Evolutionary conservation across 805 yeast genomes (phyloP), one percentile per base, ranked within the genome.

Genomic region (Tetrapisispora pingtungensis): DNA sequence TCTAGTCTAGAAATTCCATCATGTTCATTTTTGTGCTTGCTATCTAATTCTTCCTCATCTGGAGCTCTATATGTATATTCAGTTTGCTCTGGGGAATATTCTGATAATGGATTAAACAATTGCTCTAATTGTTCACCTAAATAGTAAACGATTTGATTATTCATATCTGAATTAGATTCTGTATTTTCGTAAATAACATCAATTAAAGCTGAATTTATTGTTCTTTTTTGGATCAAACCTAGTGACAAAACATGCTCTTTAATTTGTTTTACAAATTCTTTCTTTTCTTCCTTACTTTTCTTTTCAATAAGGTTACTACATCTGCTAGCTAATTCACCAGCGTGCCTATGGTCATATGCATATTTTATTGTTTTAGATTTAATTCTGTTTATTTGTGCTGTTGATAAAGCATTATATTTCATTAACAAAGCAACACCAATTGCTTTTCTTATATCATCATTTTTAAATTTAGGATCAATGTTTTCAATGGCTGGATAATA

Each of bases 21-120:
- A 45, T 69, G 70, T 7, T 36, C 48, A 14, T 24, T 32, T 27
- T 35, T 32, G 27, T 42, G 26, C 7, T 13, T 10, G 7, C 6
- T 8, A n/a, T 36, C 14, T 3, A 15, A 22, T 8, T 22, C 27
- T 7, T 38, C 40, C 2, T 46, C 40, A 1, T 55, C 58, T 2
- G 94, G 95, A 0, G 86, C 78, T 41, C 62, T 69, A 58, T 90
- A 89, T 2, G 75, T 70, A 46, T 74, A 70, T 48, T 83, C 90
- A 33, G 95, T 77, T 27, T 81, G 78, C 61, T 90, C 96, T 0
- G 97, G 97, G 0, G 94, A 84, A 59, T 90, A 90, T 62, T 89
- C 97, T 5, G 85, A 73, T 44, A 88, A 65, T 0, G 97, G 96
- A 56, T 90, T 94, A 62, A 90, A 90, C 33, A 90, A 64, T 53